These are phyloP conservation scores for Tagetes erecta DNA, from an alignment of 129 eudicot species.

Conservation along the genomic window DNA sequence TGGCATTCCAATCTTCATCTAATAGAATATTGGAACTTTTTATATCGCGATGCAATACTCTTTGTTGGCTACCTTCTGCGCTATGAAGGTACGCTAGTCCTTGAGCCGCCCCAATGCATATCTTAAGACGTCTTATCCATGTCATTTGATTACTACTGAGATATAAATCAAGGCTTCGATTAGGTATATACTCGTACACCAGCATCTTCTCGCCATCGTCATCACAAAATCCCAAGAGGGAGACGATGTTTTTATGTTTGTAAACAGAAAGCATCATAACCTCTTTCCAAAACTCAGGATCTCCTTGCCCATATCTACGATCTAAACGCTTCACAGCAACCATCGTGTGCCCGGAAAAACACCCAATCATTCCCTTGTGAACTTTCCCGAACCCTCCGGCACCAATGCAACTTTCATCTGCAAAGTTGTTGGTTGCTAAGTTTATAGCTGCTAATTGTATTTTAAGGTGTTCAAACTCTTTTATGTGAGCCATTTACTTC, in stretches of 20 bases:
- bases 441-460: background rate
- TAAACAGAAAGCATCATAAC: background rate
- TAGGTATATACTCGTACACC: background rate
- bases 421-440: constrained; percentile 4
- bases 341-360: background rate
- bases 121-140: background rate
- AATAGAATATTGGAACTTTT: background rate
- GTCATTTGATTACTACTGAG: background rate
- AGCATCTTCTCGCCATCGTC: background rate
- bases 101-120: constrained; percentile 1
- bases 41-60: constrained; percentile 9
- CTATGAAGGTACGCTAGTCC: constrained; percentile 6
- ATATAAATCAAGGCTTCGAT: background rate
- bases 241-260: background rate
- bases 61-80: background rate
- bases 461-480: constrained; percentile 8
- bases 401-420: background rate
- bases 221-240: background rate
- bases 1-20: background rate
- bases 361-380: background rate
- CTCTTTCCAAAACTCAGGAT: constrained; percentile 4
- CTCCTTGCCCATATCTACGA: background rate
- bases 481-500: background rate
- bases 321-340: constrained; percentile 12
- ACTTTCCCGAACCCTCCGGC: background rate